A percentile compares a stretch with the other conserved stretches of the same genome.
Evolutionary conservation across 768 basidiomycete genomes (phyloP).

Genomic region (Mycena maculata): DNA sequence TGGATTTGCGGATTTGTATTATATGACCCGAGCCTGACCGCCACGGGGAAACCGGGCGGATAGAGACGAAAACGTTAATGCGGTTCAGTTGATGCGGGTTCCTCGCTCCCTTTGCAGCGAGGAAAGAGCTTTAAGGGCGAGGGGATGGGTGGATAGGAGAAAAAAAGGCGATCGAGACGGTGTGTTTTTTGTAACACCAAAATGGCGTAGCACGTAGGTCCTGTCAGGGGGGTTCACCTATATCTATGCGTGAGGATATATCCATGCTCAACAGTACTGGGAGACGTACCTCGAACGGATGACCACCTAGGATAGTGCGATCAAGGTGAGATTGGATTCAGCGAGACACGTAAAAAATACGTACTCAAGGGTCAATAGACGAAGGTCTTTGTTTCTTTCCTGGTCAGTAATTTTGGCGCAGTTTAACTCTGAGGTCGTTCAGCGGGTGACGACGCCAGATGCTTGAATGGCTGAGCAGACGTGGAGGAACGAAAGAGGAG

Average conservation of each 20-base stretch:
- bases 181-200: neutral
- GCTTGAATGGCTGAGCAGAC: neutral
- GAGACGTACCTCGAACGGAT: conserved; percentile 74
- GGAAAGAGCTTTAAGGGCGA: conserved; percentile 49
- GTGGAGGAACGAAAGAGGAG: neutral
- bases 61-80: conserved; percentile 60
- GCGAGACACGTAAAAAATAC: conserved; percentile 42
- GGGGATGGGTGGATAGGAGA: conserved; percentile 21
- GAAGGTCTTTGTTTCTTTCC: conserved; percentile 82
- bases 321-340: conserved; percentile 33
- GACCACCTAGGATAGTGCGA: conserved; percentile 68
- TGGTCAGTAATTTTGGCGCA: conserved; percentile 77
- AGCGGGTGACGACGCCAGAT: conserved; percentile 41
- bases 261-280: conserved; percentile 2
- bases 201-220: conserved; percentile 30
- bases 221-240: conserved; percentile 87
- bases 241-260: conserved; percentile 35
- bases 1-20: conserved; percentile 28
- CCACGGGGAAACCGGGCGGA: conserved; percentile 60
- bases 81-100: conserved; percentile 55
- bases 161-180: neutral
- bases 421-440: conserved; percentile 54
- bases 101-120: conserved; percentile 65
- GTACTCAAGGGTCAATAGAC: conserved; percentile 83
- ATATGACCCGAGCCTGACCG: conserved; percentile 63